These are phyloP conservation scores for Rhizopogon rudus DNA, from an alignment of 768 basidiomycete species.

Conservation along the genomic window DNA sequence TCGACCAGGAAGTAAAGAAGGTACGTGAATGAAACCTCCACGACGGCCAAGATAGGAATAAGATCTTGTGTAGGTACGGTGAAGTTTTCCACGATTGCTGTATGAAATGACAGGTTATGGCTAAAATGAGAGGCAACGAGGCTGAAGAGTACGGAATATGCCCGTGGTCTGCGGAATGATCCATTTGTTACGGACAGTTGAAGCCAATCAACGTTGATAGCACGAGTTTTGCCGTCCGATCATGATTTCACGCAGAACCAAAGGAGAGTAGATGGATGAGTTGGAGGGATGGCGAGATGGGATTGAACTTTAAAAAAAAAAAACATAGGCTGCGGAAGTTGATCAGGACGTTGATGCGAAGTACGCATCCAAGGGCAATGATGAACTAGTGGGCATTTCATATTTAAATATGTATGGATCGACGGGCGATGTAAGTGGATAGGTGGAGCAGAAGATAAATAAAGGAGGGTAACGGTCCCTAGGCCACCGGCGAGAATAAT, in stretches of 20 bases:
- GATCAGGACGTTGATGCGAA: too few species aligned
- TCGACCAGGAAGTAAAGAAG: background rate
- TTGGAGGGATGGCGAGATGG: background rate
- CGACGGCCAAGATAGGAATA: slow-evolving; percentile 11
- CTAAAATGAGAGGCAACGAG: slow-evolving; percentile 8
- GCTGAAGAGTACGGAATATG: background rate
- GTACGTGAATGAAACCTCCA: background rate
- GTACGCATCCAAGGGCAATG: too few species aligned
- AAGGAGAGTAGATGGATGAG: too few species aligned
- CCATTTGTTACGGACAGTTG: background rate
- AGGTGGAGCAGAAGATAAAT: too few species aligned
- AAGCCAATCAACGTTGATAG: slow-evolving; percentile 2
- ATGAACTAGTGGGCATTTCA: too few species aligned
- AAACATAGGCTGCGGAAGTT: too few species aligned
- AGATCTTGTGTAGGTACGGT: slow-evolving; percentile 2
- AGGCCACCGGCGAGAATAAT: too few species aligned
- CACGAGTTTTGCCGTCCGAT: slow-evolving; percentile 1
- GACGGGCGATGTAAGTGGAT: too few species aligned
- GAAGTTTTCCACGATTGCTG: background rate
- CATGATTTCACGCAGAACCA: background rate
- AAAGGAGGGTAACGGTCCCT: too few species aligned
- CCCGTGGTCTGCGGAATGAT: slow-evolving; percentile 8
- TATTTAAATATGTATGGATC: too few species aligned
- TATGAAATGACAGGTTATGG: slow-evolving; percentile 3
- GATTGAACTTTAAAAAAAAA: too few species aligned